A percentile compares a stretch with the other conserved stretches of the same genome.
Conservation (phyloP, 169 alveolate genomes). For the Plasmodium cynomolgi region DNA sequence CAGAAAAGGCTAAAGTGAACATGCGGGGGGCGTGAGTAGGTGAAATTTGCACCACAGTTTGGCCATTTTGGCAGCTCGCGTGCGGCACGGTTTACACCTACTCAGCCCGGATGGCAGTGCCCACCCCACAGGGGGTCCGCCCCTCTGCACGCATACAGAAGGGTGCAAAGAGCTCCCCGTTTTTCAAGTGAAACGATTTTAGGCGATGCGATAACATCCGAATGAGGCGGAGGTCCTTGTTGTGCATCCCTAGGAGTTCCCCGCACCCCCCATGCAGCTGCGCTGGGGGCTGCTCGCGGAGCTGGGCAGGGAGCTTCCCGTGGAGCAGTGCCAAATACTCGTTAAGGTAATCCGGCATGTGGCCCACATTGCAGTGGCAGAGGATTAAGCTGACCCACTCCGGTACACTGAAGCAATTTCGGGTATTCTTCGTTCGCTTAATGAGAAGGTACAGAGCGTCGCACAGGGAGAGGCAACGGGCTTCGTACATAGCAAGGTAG, state of each 20-base stretch:
- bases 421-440: not conserved
- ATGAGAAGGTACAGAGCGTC: not conserved
- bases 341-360: not conserved
- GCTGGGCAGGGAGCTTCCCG: not conserved
- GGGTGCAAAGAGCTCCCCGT: not conserved
- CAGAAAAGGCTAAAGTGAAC: not conserved
- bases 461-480: not conserved
- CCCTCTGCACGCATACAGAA: not conserved
- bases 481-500: not conserved
- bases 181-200: not conserved
- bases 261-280: not conserved
- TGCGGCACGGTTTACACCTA: not conserved
- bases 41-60: not conserved
- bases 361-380: not conserved
- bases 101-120: not conserved
- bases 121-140: not conserved
- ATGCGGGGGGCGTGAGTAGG: not conserved
- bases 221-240: not conserved
- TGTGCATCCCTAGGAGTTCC: too few species aligned
- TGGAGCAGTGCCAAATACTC: not conserved
- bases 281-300: not conserved
- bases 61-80: not conserved
- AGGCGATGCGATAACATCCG: not conserved
- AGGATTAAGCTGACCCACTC: slow-evolving; percentile 35
- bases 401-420: not conserved